Evolutionary conservation across 345 rosid genomes (phyloP).

Genomic region (Turritis glabra): DNA sequence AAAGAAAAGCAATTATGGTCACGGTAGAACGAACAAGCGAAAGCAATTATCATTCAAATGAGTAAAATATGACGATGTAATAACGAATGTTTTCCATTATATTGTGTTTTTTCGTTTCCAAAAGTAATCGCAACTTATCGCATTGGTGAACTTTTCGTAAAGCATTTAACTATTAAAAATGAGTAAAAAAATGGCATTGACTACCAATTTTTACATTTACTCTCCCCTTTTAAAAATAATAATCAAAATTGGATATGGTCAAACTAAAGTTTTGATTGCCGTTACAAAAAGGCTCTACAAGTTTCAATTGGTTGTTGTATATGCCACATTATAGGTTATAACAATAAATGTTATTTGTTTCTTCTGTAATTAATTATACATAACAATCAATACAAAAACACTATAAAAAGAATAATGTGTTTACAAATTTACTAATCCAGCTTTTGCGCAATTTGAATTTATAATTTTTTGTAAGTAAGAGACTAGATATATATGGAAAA

Average conservation of each 20-base stretch:
- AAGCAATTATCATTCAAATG: background rate
- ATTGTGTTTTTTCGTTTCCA: background rate
- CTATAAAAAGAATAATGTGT: background rate
- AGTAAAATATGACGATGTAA: no score
- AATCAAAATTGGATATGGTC: slow-evolving; percentile 8
- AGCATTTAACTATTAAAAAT: background rate
- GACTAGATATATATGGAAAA: background rate
- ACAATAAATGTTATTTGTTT: slow-evolving; percentile 2
- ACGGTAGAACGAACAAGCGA: background rate
- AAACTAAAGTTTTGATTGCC: slow-evolving; percentile 5
- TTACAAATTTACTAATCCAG: background rate
- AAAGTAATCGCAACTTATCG: background rate
- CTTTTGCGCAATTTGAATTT: background rate
- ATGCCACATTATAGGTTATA: background rate
- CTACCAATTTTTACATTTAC: background rate
- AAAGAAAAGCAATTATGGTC: background rate
- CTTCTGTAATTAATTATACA: background rate
- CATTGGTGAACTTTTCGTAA: background rate
- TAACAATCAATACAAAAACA: background rate
- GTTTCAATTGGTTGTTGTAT: background rate
- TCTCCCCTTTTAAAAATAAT: background rate
- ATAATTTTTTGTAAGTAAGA: background rate
- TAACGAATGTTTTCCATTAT: background rate
- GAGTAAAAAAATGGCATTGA: background rate
- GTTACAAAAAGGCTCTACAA: background rate